Evolutionary conservation across 2,329 filamentous ascomycete genomes (phyloP).

Genomic region (Lasiodiplodia hormozganensis): DNA sequence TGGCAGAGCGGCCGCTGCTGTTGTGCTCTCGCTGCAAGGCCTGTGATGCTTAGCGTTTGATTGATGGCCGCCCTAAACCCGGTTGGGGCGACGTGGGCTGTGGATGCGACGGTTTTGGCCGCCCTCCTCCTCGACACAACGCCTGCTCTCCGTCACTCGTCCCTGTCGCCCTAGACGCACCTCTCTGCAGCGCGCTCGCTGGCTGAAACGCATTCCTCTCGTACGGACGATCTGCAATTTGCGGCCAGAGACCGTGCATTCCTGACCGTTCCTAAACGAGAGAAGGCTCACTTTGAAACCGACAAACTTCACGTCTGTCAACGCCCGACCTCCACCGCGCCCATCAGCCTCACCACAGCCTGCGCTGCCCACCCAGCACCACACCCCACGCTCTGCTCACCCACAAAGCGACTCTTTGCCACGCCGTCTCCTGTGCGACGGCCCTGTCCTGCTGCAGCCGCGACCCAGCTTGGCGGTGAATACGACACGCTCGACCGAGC

Average conservation of each 20-base stretch:
- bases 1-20: slow-evolving; percentile 1
- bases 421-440: slow-evolving; percentile 24
- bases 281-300: slow-evolving; percentile 33
- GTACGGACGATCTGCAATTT: slow-evolving; percentile 30
- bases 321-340: slow-evolving; percentile 31
- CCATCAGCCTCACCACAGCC: slow-evolving; percentile 29
- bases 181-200: slow-evolving; percentile 24
- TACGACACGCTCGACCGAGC: slow-evolving; percentile 30
- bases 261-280: slow-evolving; percentile 33
- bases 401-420: slow-evolving; percentile 10
- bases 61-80: slow-evolving; percentile 24
- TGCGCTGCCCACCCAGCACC: slow-evolving; percentile 20
- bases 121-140: slow-evolving; percentile 27
- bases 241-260: slow-evolving; percentile 31
- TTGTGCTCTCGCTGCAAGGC: slow-evolving; percentile 18
- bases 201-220: slow-evolving; percentile 30
- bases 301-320: slow-evolving; percentile 32
- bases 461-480: slow-evolving; percentile 47
- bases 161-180: slow-evolving; percentile 16
- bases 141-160: slow-evolving; percentile 20
- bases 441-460: slow-evolving; percentile 30
- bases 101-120: slow-evolving; percentile 28
- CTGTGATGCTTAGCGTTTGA: slow-evolving; percentile 26
- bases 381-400: slow-evolving; percentile 2
- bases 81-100: slow-evolving; percentile 26